Evolutionary conservation across 108 stramenopile genomes (phyloP).

Genomic region (Cyclotella atomus): DNA sequence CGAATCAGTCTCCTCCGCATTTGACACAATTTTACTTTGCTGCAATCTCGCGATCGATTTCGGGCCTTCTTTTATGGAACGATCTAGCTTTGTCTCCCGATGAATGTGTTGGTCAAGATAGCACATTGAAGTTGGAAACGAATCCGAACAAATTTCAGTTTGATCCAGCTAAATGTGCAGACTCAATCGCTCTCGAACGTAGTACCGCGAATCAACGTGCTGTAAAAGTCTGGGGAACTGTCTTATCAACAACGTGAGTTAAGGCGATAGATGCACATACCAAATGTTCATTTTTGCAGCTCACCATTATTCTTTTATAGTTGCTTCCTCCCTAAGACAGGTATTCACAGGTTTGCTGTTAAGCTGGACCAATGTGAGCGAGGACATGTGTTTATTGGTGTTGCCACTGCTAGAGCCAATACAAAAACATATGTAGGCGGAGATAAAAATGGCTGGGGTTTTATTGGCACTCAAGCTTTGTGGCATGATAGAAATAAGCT

Average conservation of each 20-base stretch:
- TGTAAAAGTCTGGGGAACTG: constrained; percentile 86
- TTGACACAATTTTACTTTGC: constrained; percentile 58
- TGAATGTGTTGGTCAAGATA: constrained; percentile 53
- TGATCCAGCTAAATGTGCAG: constrained; percentile 82
- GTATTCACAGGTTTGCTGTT: constrained; percentile 82
- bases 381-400: constrained; percentile 95
- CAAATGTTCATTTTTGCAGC: too few relatives aligned
- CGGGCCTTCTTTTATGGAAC: constrained; percentile 68
- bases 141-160: constrained; percentile 64
- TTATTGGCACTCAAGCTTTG: constrained; percentile 96
- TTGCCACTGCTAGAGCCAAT: constrained; percentile 89
- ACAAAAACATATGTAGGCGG: constrained; percentile 95
- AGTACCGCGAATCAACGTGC: constrained; percentile 78
- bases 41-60: constrained; percentile 64
- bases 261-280: too few relatives aligned
- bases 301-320: too few relatives aligned
- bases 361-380: constrained; percentile 91
- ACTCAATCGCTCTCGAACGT: constrained; percentile 75
- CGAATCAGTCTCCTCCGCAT: constrained; percentile 3
- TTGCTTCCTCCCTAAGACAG: constrained; percentile 76
- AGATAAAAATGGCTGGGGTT: constrained; percentile 97
- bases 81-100: constrained; percentile 59
- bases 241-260: constrained; percentile 63
- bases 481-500: constrained; percentile 88
- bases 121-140: constrained; percentile 49